These are phyloP conservation scores for Aspergillus sclerotioniger DNA, from an alignment of 495 filamentous ascomycete species.

Conservation along the genomic window DNA sequence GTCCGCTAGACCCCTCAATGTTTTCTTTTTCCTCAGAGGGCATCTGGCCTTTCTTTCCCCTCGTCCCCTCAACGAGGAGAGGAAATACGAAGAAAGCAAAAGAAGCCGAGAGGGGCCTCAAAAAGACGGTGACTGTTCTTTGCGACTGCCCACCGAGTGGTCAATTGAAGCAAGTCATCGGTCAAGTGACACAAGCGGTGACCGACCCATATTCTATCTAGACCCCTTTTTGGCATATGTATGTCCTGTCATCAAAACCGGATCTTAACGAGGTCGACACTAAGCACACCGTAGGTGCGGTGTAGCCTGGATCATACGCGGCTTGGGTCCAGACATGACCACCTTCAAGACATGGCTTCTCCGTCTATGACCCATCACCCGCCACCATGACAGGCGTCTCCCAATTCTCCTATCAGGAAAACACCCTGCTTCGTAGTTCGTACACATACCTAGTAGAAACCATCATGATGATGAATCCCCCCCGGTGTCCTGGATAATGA, in stretches of 20 bases:
- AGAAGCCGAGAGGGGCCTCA: background rate
- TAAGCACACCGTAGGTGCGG: background rate
- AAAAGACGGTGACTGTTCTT: constrained; percentile 6
- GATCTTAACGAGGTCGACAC: background rate
- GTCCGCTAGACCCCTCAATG: background rate
- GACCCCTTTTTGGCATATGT: constrained; percentile 1
- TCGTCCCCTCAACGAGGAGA: background rate
- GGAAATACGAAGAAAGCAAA: background rate
- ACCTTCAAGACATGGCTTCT: background rate
- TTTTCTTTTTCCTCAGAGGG: background rate
- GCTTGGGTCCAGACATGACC: background rate
- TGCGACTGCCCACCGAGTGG: background rate
- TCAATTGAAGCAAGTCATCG: background rate
- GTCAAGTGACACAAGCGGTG: background rate
- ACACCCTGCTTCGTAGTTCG: too few relatives aligned
- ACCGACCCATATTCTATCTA: background rate
- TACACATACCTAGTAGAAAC: too few relatives aligned
- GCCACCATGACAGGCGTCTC: background rate
- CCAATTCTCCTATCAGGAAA: too few relatives aligned
- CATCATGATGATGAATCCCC: too few relatives aligned
- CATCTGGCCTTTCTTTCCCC: background rate
- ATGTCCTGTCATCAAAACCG: background rate
- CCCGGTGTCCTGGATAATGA: too few relatives aligned
- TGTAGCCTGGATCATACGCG: background rate
- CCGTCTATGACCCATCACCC: background rate